Evolutionary conservation across 2,329 filamentous ascomycete species (phyloP), one percentile per base, ranked within the genome.

Genomic region (Neoascochyta sp.): DNA sequence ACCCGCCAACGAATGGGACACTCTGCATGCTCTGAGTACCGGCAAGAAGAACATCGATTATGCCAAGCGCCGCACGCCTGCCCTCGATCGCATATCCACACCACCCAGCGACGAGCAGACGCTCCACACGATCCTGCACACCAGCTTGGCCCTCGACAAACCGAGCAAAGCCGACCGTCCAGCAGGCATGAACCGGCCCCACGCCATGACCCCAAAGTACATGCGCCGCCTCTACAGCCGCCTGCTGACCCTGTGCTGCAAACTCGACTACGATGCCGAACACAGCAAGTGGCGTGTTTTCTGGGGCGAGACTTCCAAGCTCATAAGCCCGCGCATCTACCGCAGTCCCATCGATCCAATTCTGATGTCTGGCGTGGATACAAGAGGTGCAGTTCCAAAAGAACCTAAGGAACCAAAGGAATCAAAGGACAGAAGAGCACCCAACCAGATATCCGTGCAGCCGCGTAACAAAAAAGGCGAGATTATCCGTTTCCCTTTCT

Each of bases 151-250:
- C 4, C 15, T 55, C 27, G 36, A 52, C 27, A 59, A 52, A 29
- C 54, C 43, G 4, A 54, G 37, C 36, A 47, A 46, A 15, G 54
- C 47, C 33, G 38, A 56, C 23, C 43, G 24, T 22, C 51, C 47
- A 2, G 38, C 38, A 15, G 52, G 48, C 23, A 35, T 41, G 13
- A 25, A 50, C 4, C 39, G 50, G 3, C 60, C 58, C 2, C 64
- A 66, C 30, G 38, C 27, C n/a, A 53, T 73, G 18, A 70, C 60
- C 2, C 38, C 52, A 8, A 60, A 66, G 7, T 65, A 61, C 33
- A 72, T 74, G 70, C 54, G 54, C 29, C 57, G 68, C 17, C 38
- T 73, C 10, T 74, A 69, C 57, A 43, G 51, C 4, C 52, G 50
- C 14, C 47, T 73, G 5, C 64, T 71, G 29, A 39, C 37, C 3